Evolutionary conservation across 495 filamentous ascomycete genomes (phyloP), one percentile per base, ranked within the genome.

Genomic region (Penicillium atrosanguineum): DNA sequence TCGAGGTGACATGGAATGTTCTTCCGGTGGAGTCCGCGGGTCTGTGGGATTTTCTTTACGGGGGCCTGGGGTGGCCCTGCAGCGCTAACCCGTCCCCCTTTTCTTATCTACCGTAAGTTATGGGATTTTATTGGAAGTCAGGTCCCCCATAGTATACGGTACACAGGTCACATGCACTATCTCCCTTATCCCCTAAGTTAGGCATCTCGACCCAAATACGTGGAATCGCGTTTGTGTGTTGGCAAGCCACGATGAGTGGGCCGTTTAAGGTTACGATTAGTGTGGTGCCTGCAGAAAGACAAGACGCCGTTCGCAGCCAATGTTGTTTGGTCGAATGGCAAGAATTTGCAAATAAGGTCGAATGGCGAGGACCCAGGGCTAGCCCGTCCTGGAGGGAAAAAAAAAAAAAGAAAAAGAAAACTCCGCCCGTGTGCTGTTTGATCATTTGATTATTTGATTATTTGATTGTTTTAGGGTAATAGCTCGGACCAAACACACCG

Each of bases 201-300:
- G 23, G n/a, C 18, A 40, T 40, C 38, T 39, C 18, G 38, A 34
- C 31, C 11, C 12, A 14, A 34, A 14, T 1, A 23, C 28, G 28
- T 31, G 28, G 11, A 3, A 14, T 34, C 14, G 31, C 4, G 14
- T 4, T 34, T 11, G 31, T 34, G 31, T 14, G 31, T 14, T 34
- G 31, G 31, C n/a, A 40, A 40, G 16, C n/a, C 38, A 40, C 38
- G 38, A 40, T 19, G 25, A 31, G 48, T 55, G 55, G 52, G 48
- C 56, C 52, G 42, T 55, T 62, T 65, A 67, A 67, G 61, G 62
- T 67, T 65, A 56, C 23, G 44, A 54, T 60, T 62, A 67, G 62
- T 60, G 62, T 40, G 45, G 61, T 61, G 57, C 55, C 55, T 61
- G 63, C 61, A 67, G 60, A 65, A 57, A 44, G 43, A 44, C 45